Base-by-base conservation (phyloP, 2,329 filamentous ascomycete genomes). In the Hymenoscyphus occultus region DNA sequence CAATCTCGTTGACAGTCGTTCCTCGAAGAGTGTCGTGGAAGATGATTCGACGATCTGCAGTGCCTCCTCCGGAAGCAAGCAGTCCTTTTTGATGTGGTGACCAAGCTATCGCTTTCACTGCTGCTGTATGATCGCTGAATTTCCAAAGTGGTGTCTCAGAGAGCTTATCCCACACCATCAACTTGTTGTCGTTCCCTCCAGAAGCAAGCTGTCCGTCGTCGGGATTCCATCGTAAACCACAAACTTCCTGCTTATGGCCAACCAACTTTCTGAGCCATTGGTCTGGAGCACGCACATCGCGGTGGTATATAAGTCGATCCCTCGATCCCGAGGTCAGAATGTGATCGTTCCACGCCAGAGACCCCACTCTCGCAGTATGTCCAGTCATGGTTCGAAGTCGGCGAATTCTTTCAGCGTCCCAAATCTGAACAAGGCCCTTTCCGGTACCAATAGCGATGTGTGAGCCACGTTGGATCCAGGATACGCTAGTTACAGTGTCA, bases 91-190 rank as follows among this genome's bases (percentile, higher is more conserved):
- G 94, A 76, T 99, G 95, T 10, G 95, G 95, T 45, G 93, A 97
- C 95, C 95, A 99, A 10, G 95, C 89, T 69, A 99, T 97, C 4
- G 95, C 95, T 77, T 99, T 99, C 61, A 99, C 95, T 9, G 95
- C 95, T 13, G 95, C 95, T 42, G 90, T 94, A 76, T 99, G 95
- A 69, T 97, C 93, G 19, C 91, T 90, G 77, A 97, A 98, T 72
- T 96, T 96, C 83, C 91, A 97, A 2, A 96, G 83, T 0, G 95
- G 95, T 7, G 93, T 91, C 71, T 96, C 91, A n/a, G 89, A 92
- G 65, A 97, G 84, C 76, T 96, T 96, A 74, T 99, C 95, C 95
- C 95, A 99, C 31, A 99, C 93, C 86, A 98, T 95, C 57, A 99
- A 83, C 76, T 98, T 98, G 80, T 99, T 99, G 80, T 99, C 95